Evolutionary conservation across 2,329 filamentous ascomycete genomes (phyloP), one percentile per base, ranked within the genome.

Genomic region (Aspergillus fischeri): DNA sequence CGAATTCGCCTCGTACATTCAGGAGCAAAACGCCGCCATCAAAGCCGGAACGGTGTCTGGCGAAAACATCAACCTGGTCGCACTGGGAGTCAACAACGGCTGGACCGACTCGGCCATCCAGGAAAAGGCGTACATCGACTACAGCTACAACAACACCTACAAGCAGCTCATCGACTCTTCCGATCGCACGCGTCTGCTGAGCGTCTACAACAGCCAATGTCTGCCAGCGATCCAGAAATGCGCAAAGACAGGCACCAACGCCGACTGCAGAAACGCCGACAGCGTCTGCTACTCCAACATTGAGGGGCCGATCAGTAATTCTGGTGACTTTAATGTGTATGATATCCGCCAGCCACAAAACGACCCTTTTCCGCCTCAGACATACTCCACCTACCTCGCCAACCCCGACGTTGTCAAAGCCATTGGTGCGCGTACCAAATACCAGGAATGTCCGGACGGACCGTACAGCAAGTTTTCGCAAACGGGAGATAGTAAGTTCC

Each of bases 41-140:
- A 54, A 61, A 28, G 59, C 69, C 3, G 80, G 81, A 10, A 70
- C 66, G 0, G 54, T 78, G 4, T 66, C 71, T 17, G 76, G 76
- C 17, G 70, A 78, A 51, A 74, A 75, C 49, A 77, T 83, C 52
- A 77, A 79, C 45, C 73, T 85, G n/a, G 75, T 81, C 6, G 79
- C 81, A 0, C 73, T 86, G 7, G 79, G 81, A 14, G 77, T 86
- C 59, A 80, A 83, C 70, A 85, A 85, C 64, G 82, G 81, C 27
- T 83, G 80, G 73, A 77, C 83, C 57, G 82, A 86, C 61, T 70
- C 76, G 8, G 66, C 68, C 14, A 66, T 71, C 2, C 77, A 80
- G 59, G 75, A 78, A 53, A 74, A 77, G 6, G 67, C 72, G 3
- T 78, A 79, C 59, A 70, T 78, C 6, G 72, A 76, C 20, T 80